A percentile compares a stretch with the other conserved stretches of the same genome.
Evolutionary conservation across 768 basidiomycete species (phyloP).

Genomic region (Calocybe indica): DNA sequence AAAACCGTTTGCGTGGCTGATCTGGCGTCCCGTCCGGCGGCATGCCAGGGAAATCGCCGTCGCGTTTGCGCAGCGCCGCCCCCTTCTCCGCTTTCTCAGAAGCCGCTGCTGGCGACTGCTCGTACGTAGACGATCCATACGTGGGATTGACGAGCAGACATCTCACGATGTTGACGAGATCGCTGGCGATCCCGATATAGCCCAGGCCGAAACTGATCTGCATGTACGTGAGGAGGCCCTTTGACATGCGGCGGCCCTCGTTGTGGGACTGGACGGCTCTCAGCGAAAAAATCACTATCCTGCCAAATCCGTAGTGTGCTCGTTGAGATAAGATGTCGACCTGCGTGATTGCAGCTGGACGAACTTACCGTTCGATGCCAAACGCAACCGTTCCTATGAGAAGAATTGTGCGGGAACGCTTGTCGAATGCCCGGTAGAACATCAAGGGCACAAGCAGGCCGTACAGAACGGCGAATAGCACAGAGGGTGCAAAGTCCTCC

Average conservation of each 20-base stretch:
- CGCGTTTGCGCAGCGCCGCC: not conserved
- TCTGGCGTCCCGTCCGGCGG: slow-evolving; percentile 24
- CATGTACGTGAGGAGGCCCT: slow-evolving; percentile 10
- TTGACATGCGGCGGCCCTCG: slow-evolving; percentile 1
- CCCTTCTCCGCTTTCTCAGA: slow-evolving; percentile 10
- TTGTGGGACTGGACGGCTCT: slow-evolving; percentile 3
- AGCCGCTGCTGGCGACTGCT: slow-evolving; percentile 18
- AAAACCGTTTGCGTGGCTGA: slow-evolving; percentile 18
- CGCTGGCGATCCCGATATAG: slow-evolving; percentile 26
- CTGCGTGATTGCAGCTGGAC: too few species aligned
- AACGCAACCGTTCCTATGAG: slow-evolving; percentile 5
- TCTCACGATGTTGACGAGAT: slow-evolving; percentile 28
- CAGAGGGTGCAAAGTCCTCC: slow-evolving; percentile 5
- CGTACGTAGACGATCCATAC: slow-evolving; percentile 22
- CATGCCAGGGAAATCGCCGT: slow-evolving; percentile 10
- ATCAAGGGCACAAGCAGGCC: slow-evolving; percentile 5
- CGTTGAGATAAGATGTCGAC: not conserved
- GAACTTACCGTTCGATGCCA: slow-evolving; percentile 7
- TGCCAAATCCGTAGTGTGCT: not conserved
- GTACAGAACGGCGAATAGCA: slow-evolving; percentile 6
- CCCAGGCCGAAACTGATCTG: slow-evolving; percentile 26
- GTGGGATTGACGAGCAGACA: slow-evolving; percentile 35
- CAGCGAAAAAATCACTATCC: slow-evolving; percentile 6
- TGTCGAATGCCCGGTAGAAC: slow-evolving; percentile 4
- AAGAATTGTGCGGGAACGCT: slow-evolving; percentile 4